Percentiles rank a stretch among this genome's conserved stretches.
Evolutionary conservation across 1,139 yeast species (phyloP).

Genomic region (Geotrichum macrosporum): DNA sequence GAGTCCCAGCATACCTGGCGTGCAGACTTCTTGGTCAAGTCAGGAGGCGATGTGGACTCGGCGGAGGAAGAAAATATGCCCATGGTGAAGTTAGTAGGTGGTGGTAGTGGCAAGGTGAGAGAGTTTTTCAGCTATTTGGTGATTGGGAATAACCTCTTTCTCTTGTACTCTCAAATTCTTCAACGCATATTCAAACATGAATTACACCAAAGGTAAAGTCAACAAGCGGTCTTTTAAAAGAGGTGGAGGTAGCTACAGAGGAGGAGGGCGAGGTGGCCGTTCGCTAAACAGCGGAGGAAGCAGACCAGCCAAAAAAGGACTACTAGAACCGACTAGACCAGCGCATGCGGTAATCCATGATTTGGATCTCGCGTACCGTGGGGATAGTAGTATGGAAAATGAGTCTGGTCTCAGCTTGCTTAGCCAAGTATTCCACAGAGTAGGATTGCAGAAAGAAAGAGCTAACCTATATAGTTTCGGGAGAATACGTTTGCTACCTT

Average conservation of each 20-base stretch:
- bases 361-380: constrained; percentile 3
- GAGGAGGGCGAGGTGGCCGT: neutral
- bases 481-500: constrained; percentile 13
- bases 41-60: constrained; percentile 34
- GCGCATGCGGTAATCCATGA: constrained; percentile 11
- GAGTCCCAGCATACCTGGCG: constrained; percentile 65
- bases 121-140: too few relatives aligned
- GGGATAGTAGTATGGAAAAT: neutral
- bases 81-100: constrained; percentile 31
- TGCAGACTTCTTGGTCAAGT: constrained; percentile 49
- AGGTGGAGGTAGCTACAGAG: neutral
- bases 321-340: constrained; percentile 1
- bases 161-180: neutral
- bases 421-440: neutral
- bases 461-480: neutral
- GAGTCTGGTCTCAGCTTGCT: neutral
- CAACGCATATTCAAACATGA: neutral
- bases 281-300: too few relatives aligned
- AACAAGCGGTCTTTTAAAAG: neutral
- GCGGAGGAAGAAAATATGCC: constrained; percentile 37
- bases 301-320: constrained; percentile 1
- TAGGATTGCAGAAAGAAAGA: too few relatives aligned
- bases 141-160: neutral
- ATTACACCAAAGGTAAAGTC: neutral
- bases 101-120: neutral